Percentiles rank a stretch among this genome's conserved stretches.
phyloP scores from a whole-genome alignment of 2,329 filamentous ascomycete genomes.

The Cytospora schulzeri region DNA sequence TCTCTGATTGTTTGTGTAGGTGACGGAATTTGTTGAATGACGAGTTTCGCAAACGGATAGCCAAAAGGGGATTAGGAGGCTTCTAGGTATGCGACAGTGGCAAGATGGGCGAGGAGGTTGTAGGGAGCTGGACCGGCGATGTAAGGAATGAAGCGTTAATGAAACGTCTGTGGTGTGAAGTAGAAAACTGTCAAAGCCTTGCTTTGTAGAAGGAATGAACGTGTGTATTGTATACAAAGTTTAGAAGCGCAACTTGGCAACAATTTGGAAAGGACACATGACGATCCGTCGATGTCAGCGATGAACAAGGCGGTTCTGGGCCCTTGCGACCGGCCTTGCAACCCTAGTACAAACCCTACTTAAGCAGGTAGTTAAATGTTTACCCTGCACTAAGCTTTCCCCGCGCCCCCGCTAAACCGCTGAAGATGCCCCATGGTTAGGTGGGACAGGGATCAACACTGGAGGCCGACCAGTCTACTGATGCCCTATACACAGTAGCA shows the following conservation, averaged over 20 bases:
- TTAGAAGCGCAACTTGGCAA: neutral
- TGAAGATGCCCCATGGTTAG: neutral
- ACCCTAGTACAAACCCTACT: neutral
- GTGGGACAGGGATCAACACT: neutral
- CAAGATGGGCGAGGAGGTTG: neutral
- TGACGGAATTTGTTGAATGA: neutral
- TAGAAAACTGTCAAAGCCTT: neutral
- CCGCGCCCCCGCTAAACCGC: neutral
- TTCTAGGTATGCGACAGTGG: neutral
- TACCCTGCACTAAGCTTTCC: neutral
- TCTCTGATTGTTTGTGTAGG: neutral
- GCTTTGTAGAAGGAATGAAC: neutral
- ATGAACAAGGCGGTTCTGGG: neutral
- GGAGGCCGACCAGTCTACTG: too few relatives aligned
- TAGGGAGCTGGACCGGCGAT: neutral
- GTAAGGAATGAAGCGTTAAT: neutral
- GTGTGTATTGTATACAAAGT: neutral
- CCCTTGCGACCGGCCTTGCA: neutral
- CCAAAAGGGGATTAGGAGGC: too few relatives aligned
- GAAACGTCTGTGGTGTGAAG: neutral
- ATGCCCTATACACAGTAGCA: too few relatives aligned
- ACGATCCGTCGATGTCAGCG: conserved; percentile 3
- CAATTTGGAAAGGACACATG: conserved; percentile 22
- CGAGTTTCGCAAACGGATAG: conserved; percentile 1
- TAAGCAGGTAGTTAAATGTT: too few relatives aligned